Evolutionary conservation across 306 rosid genomes (phyloP).

Genomic region (Sophora flavescens): DNA sequence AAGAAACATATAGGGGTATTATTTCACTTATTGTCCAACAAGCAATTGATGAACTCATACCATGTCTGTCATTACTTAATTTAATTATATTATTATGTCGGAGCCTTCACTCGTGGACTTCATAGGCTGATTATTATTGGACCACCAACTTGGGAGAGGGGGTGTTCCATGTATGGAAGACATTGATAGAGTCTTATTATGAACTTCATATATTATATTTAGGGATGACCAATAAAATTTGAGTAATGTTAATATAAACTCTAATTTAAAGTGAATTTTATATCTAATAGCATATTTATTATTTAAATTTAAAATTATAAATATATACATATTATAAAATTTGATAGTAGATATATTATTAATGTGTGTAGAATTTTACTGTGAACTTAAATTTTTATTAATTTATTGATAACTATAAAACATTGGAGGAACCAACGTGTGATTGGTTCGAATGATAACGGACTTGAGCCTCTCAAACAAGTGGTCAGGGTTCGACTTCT

Average conservation of each 20-base stretch:
- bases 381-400: no score
- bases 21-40: slow-evolving; percentile 23
- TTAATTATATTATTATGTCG: slow-evolving; percentile 42
- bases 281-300: no score
- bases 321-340: no score
- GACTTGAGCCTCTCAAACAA: no score
- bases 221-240: not conserved
- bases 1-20: slow-evolving; percentile 14
- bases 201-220: slow-evolving; percentile 33
- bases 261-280: no score
- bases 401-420: not conserved
- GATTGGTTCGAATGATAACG: not conserved
- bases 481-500: no score
- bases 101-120: slow-evolving; percentile 28
- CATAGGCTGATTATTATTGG: slow-evolving; percentile 25
- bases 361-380: no score
- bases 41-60: slow-evolving; percentile 31
- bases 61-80: slow-evolving; percentile 36
- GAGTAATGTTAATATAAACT: no score
- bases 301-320: no score
- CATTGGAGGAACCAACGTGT: not conserved
- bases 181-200: not conserved
- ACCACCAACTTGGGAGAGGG: slow-evolving; percentile 19
- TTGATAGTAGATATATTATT: no score
- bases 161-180: not conserved